A percentile compares a stretch with the other conserved stretches of the same genome.
Evolutionary conservation across 352 stramenopile species (phyloP).

Genomic region (Phytophthora pinifolia): DNA sequence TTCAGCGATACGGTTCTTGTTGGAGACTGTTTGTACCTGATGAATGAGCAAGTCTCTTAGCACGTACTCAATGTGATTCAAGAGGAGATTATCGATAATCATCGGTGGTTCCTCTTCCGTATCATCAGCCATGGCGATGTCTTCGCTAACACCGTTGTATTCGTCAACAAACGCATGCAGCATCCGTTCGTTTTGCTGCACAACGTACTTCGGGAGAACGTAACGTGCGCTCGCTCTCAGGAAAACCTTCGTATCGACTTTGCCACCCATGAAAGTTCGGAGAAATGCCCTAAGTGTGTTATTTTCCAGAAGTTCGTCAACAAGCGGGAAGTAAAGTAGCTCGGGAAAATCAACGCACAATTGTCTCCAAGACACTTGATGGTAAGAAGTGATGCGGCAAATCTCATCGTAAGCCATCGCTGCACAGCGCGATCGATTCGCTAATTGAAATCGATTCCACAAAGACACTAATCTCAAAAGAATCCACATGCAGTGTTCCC

Average conservation of each 20-base stretch:
- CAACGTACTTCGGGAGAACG: conserved; percentile 62
- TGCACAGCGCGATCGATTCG: conserved; percentile 25
- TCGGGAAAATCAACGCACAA: conserved; percentile 60
- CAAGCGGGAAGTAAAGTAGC: conserved; percentile 49
- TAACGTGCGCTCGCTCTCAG: conserved; percentile 49
- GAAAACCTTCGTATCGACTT: conserved; percentile 44
- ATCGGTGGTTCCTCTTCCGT: conserved; percentile 16
- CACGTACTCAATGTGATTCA: conserved; percentile 51
- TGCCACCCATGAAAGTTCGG: conserved; percentile 50
- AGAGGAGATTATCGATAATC: conserved; percentile 47
- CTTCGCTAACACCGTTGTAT: conserved; percentile 32
- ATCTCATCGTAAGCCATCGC: conserved; percentile 50
- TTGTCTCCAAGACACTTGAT: conserved; percentile 52
- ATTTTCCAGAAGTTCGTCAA: conserved; percentile 54
- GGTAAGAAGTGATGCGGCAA: conserved; percentile 41
- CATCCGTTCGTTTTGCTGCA: conserved; percentile 59
- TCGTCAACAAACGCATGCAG: conserved; percentile 42
- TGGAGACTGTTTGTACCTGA: conserved; percentile 51
- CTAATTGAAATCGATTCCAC: conserved; percentile 48
- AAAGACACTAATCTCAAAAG: conserved; percentile 50
- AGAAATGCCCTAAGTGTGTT: conserved; percentile 51
- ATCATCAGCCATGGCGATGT: conserved; percentile 23
- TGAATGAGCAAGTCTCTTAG: conserved; percentile 70
- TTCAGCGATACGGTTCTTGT: conserved; percentile 51
- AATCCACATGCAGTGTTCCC: conserved; percentile 50